Percentiles rank a stretch among this genome's conserved stretches.
Conservation (phyloP, 352 stramenopile genomes). For the Globisporangium ultimum region DNA sequence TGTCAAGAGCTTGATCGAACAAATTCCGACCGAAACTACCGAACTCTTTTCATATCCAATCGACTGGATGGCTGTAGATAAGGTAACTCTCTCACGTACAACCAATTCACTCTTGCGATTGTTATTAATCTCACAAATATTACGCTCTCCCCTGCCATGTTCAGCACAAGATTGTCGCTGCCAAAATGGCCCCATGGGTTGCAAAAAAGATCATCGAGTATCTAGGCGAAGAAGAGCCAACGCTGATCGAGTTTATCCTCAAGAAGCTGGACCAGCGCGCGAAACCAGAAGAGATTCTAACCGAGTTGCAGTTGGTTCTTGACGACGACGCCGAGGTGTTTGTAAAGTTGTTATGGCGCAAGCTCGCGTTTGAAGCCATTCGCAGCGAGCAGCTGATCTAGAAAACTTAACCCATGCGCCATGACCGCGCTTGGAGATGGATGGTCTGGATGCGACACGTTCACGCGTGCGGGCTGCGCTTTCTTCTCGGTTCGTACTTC, state of each 20-base stretch:
- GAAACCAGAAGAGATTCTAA: constrained; percentile 23
- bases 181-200: constrained; percentile 47
- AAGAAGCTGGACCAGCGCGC: constrained; percentile 30
- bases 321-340: constrained; percentile 53
- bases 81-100: constrained; percentile 6
- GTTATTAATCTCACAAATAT: neutral
- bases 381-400: constrained; percentile 9
- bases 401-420: neutral
- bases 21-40: constrained; percentile 35
- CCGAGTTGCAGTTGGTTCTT: constrained; percentile 35
- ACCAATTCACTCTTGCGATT: no score
- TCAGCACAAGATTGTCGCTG: constrained; percentile 24
- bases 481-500: no score
- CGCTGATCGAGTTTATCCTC: constrained; percentile 44
- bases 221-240: constrained; percentile 42
- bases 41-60: constrained; percentile 38
- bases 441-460: neutral
- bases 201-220: constrained; percentile 52
- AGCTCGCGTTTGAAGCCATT: constrained; percentile 46
- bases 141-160: neutral
- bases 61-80: constrained; percentile 32
- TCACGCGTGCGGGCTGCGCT: no score
- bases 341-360: constrained; percentile 51
- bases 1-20: constrained; percentile 37
- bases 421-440: neutral